phyloP scores from a whole-genome alignment of 1,139 yeast genomes.

The Magnusiomyces suaveolens region DNA sequence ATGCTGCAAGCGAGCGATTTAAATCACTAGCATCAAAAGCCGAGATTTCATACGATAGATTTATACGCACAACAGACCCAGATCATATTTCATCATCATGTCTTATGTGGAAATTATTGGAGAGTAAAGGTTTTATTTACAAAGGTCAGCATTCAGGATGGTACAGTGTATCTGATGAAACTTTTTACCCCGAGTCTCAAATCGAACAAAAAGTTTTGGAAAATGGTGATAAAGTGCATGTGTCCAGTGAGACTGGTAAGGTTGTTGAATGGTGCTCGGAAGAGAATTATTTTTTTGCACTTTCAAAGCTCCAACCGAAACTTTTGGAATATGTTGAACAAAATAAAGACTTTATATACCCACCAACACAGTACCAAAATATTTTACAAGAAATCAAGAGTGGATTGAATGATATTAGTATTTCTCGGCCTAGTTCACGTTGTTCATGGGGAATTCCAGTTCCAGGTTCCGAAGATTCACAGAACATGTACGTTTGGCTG shows the following conservation, averaged over 20 bases:
- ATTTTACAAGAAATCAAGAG: constrained; percentile 50
- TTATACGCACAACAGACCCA: constrained; percentile 80
- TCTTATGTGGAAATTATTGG: constrained; percentile 57
- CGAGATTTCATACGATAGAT: constrained; percentile 56
- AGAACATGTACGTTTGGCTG: constrained; percentile 90
- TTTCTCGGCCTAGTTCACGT: constrained; percentile 73
- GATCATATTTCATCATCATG: constrained; percentile 65
- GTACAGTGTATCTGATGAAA: constrained; percentile 92
- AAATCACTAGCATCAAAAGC: constrained; percentile 48
- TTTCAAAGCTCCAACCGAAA: constrained; percentile 49
- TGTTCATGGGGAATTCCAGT: constrained; percentile 87
- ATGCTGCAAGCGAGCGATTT: constrained; percentile 56
- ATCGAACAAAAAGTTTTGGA: constrained; percentile 41
- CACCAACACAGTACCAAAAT: constrained; percentile 47
- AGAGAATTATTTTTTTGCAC: constrained; percentile 73
- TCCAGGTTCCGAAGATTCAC: constrained; percentile 59
- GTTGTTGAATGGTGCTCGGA: constrained; percentile 72
- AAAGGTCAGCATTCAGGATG: constrained; percentile 84
- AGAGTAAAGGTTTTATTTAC: constrained; percentile 57
- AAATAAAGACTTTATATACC: constrained; percentile 51
- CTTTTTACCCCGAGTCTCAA: constrained; percentile 81
- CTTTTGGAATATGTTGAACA: constrained; percentile 42
- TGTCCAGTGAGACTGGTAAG: constrained; percentile 64
- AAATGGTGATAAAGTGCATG: constrained; percentile 34
- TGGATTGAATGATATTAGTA: constrained; percentile 57